phyloP scores from a whole-genome alignment of 345 rosid genomes.

The Arabidopsis arenosa region DNA sequence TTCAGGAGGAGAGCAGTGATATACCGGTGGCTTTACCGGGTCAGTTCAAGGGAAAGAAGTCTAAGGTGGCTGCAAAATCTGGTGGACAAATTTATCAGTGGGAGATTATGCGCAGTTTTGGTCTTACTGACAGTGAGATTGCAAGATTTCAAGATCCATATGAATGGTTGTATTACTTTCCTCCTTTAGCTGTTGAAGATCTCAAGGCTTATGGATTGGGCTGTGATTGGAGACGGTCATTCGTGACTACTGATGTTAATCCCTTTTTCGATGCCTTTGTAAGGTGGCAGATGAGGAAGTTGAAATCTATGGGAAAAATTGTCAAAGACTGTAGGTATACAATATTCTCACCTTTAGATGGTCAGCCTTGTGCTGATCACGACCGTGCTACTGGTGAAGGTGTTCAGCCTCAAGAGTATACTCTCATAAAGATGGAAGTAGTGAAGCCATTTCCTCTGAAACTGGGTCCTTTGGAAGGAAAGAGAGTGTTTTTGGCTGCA shows the following conservation, averaged over 20 bases:
- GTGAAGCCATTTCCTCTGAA: conserved; percentile 73
- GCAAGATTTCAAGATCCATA: conserved; percentile 72
- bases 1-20: conserved; percentile 48
- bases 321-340: conserved; percentile 84
- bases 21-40: conserved; percentile 46
- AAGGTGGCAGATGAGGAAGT: conserved; percentile 90
- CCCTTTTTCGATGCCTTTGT: conserved; percentile 82
- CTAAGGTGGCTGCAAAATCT: conserved; percentile 86
- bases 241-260: conserved; percentile 82
- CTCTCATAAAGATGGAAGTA: conserved; percentile 90
- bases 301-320: conserved; percentile 86
- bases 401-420: conserved; percentile 92
- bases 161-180: conserved; percentile 80
- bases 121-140: conserved; percentile 74
- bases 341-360: conserved; percentile 87
- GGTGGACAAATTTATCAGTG: conserved; percentile 82
- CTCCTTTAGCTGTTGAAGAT: conserved; percentile 76
- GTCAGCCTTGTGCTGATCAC: conserved; percentile 96
- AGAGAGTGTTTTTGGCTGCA: conserved; percentile 77
- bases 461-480: conserved; percentile 70
- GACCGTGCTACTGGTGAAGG: conserved; percentile 98
- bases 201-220: conserved; percentile 89
- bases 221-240: conserved; percentile 93
- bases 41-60: conserved; percentile 85
- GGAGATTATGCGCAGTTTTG: conserved; percentile 99